Conservation (phyloP, 306 rosid species). For the Gastrolobium villosum region DNA sequence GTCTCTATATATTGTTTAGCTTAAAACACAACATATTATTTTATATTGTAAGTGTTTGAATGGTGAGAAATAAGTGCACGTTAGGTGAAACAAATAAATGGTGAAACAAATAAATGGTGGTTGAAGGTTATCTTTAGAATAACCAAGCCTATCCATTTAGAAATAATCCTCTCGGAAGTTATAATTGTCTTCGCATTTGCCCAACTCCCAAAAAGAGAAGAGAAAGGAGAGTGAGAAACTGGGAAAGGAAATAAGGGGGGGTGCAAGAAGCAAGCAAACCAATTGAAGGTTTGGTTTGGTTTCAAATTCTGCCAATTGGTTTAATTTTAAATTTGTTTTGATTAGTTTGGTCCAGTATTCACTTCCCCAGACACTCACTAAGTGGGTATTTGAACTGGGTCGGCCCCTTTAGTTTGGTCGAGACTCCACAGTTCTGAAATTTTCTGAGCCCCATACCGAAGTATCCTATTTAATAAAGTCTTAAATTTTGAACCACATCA, state of each 20-base stretch:
- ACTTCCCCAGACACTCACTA: too few relatives aligned
- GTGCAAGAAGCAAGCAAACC: conserved; percentile 25
- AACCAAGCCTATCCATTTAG: conserved; percentile 26
- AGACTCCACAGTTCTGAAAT: conserved; percentile 13
- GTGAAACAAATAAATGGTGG: conserved; percentile 28
- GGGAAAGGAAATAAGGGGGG: conserved; percentile 9
- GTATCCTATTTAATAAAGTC: conserved; percentile 18
- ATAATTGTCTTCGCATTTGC: not conserved
- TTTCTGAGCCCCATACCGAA: conserved; percentile 17
- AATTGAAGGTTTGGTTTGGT: conserved; percentile 18
- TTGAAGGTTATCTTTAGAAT: conserved; percentile 29
- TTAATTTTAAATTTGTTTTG: conserved; percentile 34
- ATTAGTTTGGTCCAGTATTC: conserved; percentile 22
- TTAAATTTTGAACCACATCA: conserved; percentile 9
- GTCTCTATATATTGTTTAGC: too few relatives aligned
- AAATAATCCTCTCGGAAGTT: not conserved
- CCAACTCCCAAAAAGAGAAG: not conserved
- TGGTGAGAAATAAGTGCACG: conserved; percentile 27
- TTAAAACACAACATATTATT: too few relatives aligned
- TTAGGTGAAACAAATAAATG: conserved; percentile 29
- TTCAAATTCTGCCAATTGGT: conserved; percentile 14
- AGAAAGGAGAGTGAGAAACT: not conserved
- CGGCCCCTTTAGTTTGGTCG: conserved; percentile 19
- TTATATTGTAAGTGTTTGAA: too few relatives aligned
- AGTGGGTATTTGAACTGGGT: too few relatives aligned